Evolutionary conservation across 2,329 filamentous ascomycete species (phyloP), one percentile per base, ranked within the genome.

Genomic region (Neodidymelliopsis sp.): DNA sequence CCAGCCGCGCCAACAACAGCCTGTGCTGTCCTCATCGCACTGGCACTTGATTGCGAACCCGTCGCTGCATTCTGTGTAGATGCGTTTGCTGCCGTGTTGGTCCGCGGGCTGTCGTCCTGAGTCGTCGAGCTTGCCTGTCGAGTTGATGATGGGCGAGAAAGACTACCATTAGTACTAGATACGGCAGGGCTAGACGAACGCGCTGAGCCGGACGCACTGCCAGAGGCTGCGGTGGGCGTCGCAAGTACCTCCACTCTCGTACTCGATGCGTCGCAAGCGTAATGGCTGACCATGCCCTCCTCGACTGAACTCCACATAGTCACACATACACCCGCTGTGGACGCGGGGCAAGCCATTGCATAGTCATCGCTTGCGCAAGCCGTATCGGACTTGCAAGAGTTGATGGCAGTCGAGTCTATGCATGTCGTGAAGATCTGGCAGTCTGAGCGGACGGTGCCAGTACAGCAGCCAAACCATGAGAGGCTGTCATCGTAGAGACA

Each of bases 401-500:
- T 43, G 13, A 56, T 30, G n/a, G 39, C 45, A 2, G 57, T 47
- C 3, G 49, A 52, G 7, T 39, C 50, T n/a, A 60, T 41, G 27
- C 57, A 60, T 9, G 43, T 49, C 2, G 57, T 60, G 25, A 48
- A 48, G 5, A 53, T 28, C 19, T 49, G 24, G 35, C 51, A 57
- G 34, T 42, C 43, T 6, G 44, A 39, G 9, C 20, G 25, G n/a
- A 4, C 18, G 12, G 41, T 50, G n/a, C 40, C 52, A 6, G 48
- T 43, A 39, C 58, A 61, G 51, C 58, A 61, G n/a, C 58, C 58
- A 30, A 61, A 59, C 58, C 58, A 61, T 4, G 42, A 48, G 12
- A 49, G 11, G 6, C 28, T 16, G 9, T 50, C 28, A n/a, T 56
- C 52, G 31, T 49, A 58, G 23, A 45, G 36, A 46, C 58, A 61